Evolutionary conservation across 352 stramenopile species (phyloP), one percentile per base, ranked within the genome.

Genomic region (Nothophytophthora sp.): DNA sequence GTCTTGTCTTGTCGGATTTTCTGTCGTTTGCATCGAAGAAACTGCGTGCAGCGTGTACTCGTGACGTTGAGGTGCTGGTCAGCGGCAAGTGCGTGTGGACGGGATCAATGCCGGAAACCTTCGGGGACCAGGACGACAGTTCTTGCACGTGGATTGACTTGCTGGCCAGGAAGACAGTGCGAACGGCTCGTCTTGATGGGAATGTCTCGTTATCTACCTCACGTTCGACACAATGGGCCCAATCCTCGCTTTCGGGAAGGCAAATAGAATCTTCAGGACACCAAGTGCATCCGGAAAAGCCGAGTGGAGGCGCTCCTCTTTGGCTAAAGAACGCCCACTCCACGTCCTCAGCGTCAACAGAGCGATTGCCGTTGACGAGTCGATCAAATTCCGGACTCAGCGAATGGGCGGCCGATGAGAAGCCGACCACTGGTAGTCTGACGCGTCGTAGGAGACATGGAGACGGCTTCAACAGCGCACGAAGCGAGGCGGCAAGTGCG

Each of bases 131-230:
- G 42, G 80, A 88, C 22, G 83, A 87, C 23, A 87, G 73, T 34
- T 41, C 63, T 1, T 93, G 83, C 28, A 76, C 64, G 2, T 93
- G 80, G 83, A 81, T 93, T 40, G 78, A 73, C 34, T 65, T 91
- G 10, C 53, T 60, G 5, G 28, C 41, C 2, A 77, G 73, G 40
- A 88, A 86, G 35, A 62, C 65, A 8, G 13, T 57, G 30, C 56
- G 65, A 1, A 78, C 60, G 15, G 32, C 45, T 44, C 50, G 55
- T n/a, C 37, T 35, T 5, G 35, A 65, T 0, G 50, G 50, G n/a
- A 20, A 4, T 29, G 49, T 41, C 36, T 1, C 15, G 23, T 24
- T 52, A 35, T 36, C 23, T 22, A 25, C n/a, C 27, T 39, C 32
- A n/a, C 32, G n/a, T n/a, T 10, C 13, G 40, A 4, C 33, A 3